A percentile compares a stretch with the other conserved stretches of the same genome.
These are phyloP conservation scores for Suhomyces xylopsoci DNA, from an alignment of 805 yeast species.

Conservation along the genomic window DNA sequence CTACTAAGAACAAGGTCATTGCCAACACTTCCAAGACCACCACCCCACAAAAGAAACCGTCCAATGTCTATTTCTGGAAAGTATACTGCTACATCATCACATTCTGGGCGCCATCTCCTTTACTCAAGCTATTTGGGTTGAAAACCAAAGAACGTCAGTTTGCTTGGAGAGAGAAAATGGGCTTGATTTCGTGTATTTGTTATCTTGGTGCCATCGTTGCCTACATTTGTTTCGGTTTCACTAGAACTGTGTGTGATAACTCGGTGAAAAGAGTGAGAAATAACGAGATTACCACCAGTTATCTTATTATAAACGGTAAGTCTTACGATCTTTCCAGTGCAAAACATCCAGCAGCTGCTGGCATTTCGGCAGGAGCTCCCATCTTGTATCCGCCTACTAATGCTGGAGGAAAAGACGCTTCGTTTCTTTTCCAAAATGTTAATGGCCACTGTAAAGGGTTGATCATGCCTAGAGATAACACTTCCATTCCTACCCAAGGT, in stretches of 20 bases:
- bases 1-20: conserved; percentile 27
- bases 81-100: conserved; percentile 77
- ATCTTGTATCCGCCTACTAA: conserved; percentile 78
- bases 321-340: conserved; percentile 71
- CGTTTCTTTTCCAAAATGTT: conserved; percentile 85
- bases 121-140: conserved; percentile 72
- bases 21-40: conserved; percentile 13
- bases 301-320: conserved; percentile 76
- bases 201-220: conserved; percentile 77
- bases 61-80: conserved; percentile 62
- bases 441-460: conserved; percentile 85
- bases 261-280: conserved; percentile 49
- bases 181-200: conserved; percentile 70
- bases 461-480: conserved; percentile 64
- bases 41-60: conserved; percentile 10
- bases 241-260: conserved; percentile 69
- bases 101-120: conserved; percentile 86
- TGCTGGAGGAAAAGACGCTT: conserved; percentile 86
- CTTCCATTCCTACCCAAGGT: conserved; percentile 63
- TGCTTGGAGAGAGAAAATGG: conserved; percentile 98
- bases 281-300: conserved; percentile 56
- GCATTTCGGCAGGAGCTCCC: conserved; percentile 67
- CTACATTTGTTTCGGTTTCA: conserved; percentile 86
- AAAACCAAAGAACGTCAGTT: conserved; percentile 75
- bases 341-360: conserved; percentile 79